These are phyloP conservation scores for Aspergillus clavatus DNA, from an alignment of 2,329 filamentous ascomycete species.

Conservation along the genomic window DNA sequence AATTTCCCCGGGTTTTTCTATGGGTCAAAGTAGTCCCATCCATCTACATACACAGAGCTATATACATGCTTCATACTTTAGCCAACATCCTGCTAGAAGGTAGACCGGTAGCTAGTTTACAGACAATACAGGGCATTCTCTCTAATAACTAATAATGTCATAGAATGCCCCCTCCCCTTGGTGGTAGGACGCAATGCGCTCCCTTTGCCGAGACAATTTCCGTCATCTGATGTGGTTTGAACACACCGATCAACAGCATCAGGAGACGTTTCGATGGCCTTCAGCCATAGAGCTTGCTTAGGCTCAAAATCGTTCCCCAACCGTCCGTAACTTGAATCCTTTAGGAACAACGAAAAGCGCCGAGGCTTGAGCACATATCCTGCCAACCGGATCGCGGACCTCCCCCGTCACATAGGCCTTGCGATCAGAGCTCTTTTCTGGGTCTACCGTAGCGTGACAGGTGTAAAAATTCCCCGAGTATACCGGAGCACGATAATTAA, in stretches of 20 bases:
- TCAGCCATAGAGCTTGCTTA: neutral
- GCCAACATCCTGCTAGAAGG: no score
- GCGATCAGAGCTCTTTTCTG: constrained; percentile 34
- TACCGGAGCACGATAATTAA: constrained; percentile 61
- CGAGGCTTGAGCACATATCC: constrained; percentile 54
- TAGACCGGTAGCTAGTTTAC: no score
- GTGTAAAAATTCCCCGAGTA: constrained; percentile 60
- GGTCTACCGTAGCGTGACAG: constrained; percentile 46
- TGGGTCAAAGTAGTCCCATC: no score
- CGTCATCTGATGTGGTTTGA: no score
- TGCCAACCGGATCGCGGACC: constrained; percentile 44
- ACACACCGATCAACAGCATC: neutral
- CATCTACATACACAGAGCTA: no score
- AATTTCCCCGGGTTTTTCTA: neutral
- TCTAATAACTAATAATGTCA: no score
- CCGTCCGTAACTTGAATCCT: constrained; percentile 38
- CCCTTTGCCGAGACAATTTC: no score
- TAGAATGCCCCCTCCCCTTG: no score
- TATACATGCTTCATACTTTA: no score
- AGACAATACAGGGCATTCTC: no score
- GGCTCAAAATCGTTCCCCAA: constrained; percentile 39
- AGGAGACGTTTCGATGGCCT: neutral
- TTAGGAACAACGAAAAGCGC: constrained; percentile 58
- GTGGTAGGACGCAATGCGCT: no score
- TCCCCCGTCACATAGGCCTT: constrained; percentile 36